Evolutionary conservation across 1,139 yeast species (phyloP), one percentile per base, ranked within the genome.

Genomic region (Ogataea hybrid): DNA sequence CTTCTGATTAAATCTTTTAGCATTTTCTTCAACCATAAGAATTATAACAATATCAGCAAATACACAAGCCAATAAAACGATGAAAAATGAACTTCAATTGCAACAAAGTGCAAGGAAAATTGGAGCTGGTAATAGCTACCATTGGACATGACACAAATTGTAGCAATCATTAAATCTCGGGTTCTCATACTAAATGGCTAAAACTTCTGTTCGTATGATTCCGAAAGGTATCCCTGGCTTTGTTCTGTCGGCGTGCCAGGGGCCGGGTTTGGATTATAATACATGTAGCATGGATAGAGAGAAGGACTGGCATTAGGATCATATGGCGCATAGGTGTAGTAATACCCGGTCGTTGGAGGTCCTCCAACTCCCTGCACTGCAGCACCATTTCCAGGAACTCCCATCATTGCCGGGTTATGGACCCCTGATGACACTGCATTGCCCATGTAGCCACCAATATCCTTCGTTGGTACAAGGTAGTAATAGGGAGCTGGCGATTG

Each of bases 201-300:
- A 12, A 39, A 32, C 21, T 42, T 37, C 28, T 50, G 50, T 22
- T 50, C 52, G 32, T 47, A 48, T 5, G 43, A 38, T 28, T 39
- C 47, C n/a, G 49, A 38, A n/a, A 34, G n/a, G 29, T 41, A 46
- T 10, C 40, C 44, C 7, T 36, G 42, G 17, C 28, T 46, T 11
- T 38, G 45, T 6, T 49, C 53, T 1, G 46, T 33, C 3, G 50
- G 36, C 2, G 53, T 39, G 11, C 51, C 49, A 16, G 53, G 52
- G 17, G 44, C 42, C 7, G 51, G 46, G 14, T 45, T 43, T 29
- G 58, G 55, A 37, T 56, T 54, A 32, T 56, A 58, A 33, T 58
- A 59, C 48, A 54, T 45, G 40, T 58, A 58, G 41, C 52, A 51
- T 20, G 63, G 63, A 35, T 53, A 57, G 44, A 57, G 39, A 15